phyloP scores from a whole-genome alignment of 208 protist genomes.

The Acanthamoeba castellanii region DNA sequence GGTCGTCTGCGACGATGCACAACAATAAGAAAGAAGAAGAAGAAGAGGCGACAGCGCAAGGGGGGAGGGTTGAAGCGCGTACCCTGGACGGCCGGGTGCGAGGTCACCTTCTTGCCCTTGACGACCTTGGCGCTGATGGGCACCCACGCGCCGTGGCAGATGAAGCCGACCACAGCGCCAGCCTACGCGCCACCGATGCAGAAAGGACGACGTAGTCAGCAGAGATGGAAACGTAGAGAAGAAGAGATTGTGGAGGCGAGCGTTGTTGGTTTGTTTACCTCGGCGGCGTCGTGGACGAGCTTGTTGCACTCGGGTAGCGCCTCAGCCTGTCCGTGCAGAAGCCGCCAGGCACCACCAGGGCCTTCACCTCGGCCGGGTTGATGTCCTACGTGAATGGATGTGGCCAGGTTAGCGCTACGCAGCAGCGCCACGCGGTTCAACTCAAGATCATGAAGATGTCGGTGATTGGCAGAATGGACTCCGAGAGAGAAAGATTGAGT shows the following conservation, averaged over 20 bases:
- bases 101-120: conserved; percentile 73
- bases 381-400: conserved; percentile 35
- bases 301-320: conserved; percentile 76
- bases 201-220: neutral
- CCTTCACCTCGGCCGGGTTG: conserved; percentile 68
- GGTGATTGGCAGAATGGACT: neutral
- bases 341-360: conserved; percentile 75
- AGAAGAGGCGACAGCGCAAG: neutral
- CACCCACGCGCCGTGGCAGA: conserved; percentile 79
- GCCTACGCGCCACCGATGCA: neutral
- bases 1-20: conserved; percentile 1
- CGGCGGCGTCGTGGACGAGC: conserved; percentile 53
- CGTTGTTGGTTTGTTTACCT: neutral
- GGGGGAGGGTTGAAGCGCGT: neutral
- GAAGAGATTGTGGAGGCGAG: neutral
- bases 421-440: neutral
- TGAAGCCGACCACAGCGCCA: conserved; percentile 78
- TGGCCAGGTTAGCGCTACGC: neutral
- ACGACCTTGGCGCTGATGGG: conserved; percentile 78
- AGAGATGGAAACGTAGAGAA: neutral
- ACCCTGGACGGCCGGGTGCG: conserved; percentile 57
- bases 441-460: neutral
- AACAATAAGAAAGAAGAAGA: neutral
- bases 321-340: conserved; percentile 79
- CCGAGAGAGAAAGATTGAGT: too few relatives aligned